These are phyloP conservation scores for Calonectria pseudoturangicola DNA, from an alignment of 2,329 filamentous ascomycete species.

Conservation along the genomic window DNA sequence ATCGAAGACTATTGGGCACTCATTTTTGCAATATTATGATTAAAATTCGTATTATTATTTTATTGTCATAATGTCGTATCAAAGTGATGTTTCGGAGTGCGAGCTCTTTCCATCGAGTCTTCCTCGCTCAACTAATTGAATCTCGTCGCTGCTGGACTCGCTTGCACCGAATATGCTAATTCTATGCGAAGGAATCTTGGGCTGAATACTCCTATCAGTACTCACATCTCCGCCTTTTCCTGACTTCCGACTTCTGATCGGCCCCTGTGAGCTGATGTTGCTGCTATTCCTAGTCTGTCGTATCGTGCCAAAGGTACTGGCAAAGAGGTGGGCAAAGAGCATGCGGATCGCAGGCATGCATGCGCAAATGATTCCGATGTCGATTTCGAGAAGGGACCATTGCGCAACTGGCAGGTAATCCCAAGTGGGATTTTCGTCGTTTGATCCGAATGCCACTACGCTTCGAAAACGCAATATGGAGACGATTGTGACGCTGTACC, in stretches of 20 bases:
- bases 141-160: not conserved
- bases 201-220: not conserved
- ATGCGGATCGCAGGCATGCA: constrained; percentile 62
- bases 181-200: not conserved
- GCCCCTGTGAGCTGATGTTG: not conserved
- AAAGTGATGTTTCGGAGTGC: not conserved
- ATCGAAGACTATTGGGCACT: too few species aligned
- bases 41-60: not conserved
- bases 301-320: constrained; percentile 54
- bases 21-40: not conserved
- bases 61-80: constrained; percentile 5
- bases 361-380: constrained; percentile 62
- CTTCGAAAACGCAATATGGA: constrained; percentile 8
- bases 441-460: not conserved
- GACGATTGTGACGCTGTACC: not conserved
- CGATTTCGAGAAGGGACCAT: constrained; percentile 63
- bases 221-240: not conserved
- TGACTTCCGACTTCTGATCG: not conserved
- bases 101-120: not conserved
- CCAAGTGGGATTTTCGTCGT: constrained; percentile 59
- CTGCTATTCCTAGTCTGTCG: not conserved
- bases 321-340: constrained; percentile 62
- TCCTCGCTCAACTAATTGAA: constrained; percentile 1
- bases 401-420: constrained; percentile 56
- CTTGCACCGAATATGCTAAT: not conserved